A percentile compares a stretch with the other conserved stretches of the same genome.
phyloP scores from a whole-genome alignment of 1,284 basidiomycete genomes.

The Prillingera fragicola region DNA sequence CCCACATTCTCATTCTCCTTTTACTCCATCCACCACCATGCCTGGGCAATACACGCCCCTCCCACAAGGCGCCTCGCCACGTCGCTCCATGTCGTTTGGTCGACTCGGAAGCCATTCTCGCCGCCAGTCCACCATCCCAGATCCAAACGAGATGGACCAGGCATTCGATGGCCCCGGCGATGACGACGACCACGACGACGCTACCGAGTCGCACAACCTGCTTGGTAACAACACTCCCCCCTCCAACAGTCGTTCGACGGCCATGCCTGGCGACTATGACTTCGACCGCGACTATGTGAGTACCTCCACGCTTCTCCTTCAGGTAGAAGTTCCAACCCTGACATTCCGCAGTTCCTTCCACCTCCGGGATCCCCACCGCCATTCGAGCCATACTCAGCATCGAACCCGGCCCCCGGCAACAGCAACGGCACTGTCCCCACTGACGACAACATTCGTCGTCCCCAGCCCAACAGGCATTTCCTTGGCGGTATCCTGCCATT shows the following conservation, averaged over 20 bases:
- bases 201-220: constrained; percentile 16
- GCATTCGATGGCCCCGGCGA: constrained; percentile 42
- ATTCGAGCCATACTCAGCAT: constrained; percentile 57
- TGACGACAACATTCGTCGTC: constrained; percentile 50
- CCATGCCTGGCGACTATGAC: constrained; percentile 59
- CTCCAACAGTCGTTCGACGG: constrained; percentile 1
- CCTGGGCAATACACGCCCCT: constrained; percentile 28
- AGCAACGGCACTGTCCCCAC: constrained; percentile 69
- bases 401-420: constrained; percentile 65
- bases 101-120: constrained; percentile 11
- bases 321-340: not conserved
- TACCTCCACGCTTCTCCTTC: too few relatives aligned
- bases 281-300: constrained; percentile 71
- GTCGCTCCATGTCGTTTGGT: constrained; percentile 29
- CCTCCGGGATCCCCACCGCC: constrained; percentile 77
- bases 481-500: constrained; percentile 68
- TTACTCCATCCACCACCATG: constrained; percentile 18
- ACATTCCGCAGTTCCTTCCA: constrained; percentile 45
- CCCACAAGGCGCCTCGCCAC: constrained; percentile 23
- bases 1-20: not conserved
- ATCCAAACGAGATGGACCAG: constrained; percentile 47
- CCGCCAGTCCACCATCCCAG: constrained; percentile 26
- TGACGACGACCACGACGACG: constrained; percentile 29
- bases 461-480: constrained; percentile 56
- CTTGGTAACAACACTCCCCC: not conserved